phyloP scores from a whole-genome alignment of 371 early-diverging fungal species.

The Mortierella sp. region DNA sequence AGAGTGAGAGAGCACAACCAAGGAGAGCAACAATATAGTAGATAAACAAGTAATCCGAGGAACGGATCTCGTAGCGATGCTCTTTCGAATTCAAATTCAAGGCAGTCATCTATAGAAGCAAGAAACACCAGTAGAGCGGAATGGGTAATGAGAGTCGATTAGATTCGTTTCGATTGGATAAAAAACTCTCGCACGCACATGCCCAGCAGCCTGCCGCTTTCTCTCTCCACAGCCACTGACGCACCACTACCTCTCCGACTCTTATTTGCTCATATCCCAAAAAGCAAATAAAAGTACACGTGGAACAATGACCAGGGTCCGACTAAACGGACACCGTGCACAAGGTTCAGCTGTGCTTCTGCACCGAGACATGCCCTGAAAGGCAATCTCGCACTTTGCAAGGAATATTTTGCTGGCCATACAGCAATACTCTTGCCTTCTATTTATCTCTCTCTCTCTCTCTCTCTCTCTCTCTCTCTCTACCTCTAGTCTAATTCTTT shows the following conservation, averaged over 20 bases:
- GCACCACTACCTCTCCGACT: background rate
- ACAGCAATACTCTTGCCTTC: background rate
- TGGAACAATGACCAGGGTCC: background rate
- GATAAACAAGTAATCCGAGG: constrained; percentile 38
- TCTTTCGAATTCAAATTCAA: constrained; percentile 34
- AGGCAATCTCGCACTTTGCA: background rate
- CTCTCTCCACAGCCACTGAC: background rate
- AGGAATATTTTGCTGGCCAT: background rate
- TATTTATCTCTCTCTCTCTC: background rate
- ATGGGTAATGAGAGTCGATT: background rate
- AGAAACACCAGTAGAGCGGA: background rate
- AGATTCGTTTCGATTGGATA: background rate
- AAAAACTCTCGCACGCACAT: background rate
- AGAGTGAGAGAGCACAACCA: constrained; percentile 35
- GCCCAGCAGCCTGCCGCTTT: background rate
- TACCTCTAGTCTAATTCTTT: background rate
- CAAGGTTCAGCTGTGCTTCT: background rate
- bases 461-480: background rate
- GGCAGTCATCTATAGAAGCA: constrained; percentile 14
- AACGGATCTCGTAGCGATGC: constrained; percentile 35
- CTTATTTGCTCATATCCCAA: background rate
- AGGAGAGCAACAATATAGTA: constrained; percentile 35
- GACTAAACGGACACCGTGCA: constrained; percentile 1
- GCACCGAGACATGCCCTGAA: too few species aligned
- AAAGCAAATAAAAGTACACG: background rate